Evolutionary conservation across 2,329 filamentous ascomycete species (phyloP), one percentile per base, ranked within the genome.

Genomic region (Phoma sp.): DNA sequence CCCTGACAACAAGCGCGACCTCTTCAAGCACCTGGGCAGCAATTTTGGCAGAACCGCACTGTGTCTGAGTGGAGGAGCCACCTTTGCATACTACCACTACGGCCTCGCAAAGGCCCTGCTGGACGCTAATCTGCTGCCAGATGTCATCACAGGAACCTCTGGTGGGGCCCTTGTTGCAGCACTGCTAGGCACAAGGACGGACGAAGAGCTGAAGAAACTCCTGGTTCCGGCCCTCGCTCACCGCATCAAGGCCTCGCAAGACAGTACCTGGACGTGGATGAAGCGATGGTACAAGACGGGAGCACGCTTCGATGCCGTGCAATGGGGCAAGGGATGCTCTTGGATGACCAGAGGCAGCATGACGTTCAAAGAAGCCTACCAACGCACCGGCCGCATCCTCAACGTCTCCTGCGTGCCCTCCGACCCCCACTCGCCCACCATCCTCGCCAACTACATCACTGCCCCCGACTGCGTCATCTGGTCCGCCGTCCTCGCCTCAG

Each of bases 391-490:
- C 0, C 89, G 95, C 19, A 95, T 98, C 58, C 82, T 99, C 45
- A 99, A 99, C 75, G 92, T 99, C 9, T 92, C 91, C 6, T 99
- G 95, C 74, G 92, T 99, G 1, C 95, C 95, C 0, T 93, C 94
- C 0, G 95, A 99, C 73, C 95, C 94, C 17, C 92, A 99, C 76
- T 96, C 91, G 38, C 94, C 87, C 2, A 88, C 92, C 0, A 96
- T 99, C 62, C 82, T 99, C 7, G 92, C 92, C 70, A 99, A 99
- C 77, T 96, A 98, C 73, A 84, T 97, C 29, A 98, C 95, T 1
- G 90, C 90, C 21, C 95, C 95, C 0, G 92, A 99, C 78, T 99
- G 95, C 71, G 95, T 99, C 36, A 96, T 99, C 60, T 99, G 96
- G 95, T 96, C 92, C 10, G 94, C 95, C 2, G 92, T 98, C 3